A percentile compares a stretch with the other conserved stretches of the same genome.
phyloP scores from a whole-genome alignment of 805 yeast genomes.

The Yarrowia sp. region DNA sequence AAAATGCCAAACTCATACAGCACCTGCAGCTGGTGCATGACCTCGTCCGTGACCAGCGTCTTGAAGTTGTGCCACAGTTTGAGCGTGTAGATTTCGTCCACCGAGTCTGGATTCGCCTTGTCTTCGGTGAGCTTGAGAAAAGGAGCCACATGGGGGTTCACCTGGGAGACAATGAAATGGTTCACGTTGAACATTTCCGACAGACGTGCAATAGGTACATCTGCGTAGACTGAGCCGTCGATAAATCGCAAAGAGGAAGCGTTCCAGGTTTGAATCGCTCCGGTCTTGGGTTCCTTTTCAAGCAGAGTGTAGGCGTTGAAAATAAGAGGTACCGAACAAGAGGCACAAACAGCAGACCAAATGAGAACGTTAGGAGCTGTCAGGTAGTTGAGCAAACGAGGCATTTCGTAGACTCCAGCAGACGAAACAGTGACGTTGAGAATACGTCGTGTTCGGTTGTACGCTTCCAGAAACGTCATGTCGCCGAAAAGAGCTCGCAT shows the following conservation, averaged over 20 bases:
- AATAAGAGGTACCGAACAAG: constrained; percentile 90
- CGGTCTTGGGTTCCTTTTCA: constrained; percentile 75
- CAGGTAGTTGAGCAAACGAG: constrained; percentile 79
- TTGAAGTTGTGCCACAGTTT: constrained; percentile 40
- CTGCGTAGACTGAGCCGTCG: constrained; percentile 95
- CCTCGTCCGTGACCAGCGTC: constrained; percentile 62
- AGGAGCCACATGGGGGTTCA: constrained; percentile 94
- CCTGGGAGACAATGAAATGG: constrained; percentile 96
- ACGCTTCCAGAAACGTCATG: constrained; percentile 89
- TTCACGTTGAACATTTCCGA: constrained; percentile 97
- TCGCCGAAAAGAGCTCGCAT: constrained; percentile 81
- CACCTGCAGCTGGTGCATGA: constrained; percentile 72
- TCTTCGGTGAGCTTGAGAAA: constrained; percentile 45
- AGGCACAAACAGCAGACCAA: constrained; percentile 88
- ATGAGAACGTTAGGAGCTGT: constrained; percentile 92
- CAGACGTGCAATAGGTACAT: constrained; percentile 81
- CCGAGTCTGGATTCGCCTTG: constrained; percentile 40
- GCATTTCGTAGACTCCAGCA: constrained; percentile 86
- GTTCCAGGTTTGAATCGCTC: constrained; percentile 75
- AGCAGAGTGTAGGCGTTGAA: constrained; percentile 82
- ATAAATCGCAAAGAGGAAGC: constrained; percentile 75
- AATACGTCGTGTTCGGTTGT: constrained; percentile 89
- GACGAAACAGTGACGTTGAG: constrained; percentile 92
- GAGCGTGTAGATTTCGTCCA: constrained; percentile 21
- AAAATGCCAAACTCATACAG: constrained; percentile 73